Conservation (phyloP, 148 eudicot genomes). For the Agrostemma githago region DNA sequence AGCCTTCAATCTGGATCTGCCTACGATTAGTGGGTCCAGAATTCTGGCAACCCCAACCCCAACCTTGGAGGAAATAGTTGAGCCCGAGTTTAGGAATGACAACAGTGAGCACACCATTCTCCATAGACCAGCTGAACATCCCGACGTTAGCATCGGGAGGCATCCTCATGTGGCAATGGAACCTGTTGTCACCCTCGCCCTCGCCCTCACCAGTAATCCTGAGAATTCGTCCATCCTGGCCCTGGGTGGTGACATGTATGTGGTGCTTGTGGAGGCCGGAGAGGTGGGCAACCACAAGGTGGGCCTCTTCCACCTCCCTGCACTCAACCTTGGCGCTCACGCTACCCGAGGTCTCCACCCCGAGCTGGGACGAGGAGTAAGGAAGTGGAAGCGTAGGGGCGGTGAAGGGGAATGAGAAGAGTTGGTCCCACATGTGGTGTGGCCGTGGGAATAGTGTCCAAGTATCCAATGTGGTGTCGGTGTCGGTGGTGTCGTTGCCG, state of each 20-base stretch:
- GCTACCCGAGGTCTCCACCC: constrained; percentile 31
- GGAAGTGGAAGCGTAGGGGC: constrained; percentile 26
- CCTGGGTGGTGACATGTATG: constrained; percentile 22
- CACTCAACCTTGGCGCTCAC: constrained; percentile 29
- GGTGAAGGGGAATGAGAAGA: constrained; percentile 26
- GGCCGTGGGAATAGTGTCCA: constrained; percentile 27
- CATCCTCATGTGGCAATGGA: constrained; percentile 29
- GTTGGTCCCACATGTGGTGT: constrained; percentile 27
- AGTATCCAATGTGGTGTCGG: not conserved
- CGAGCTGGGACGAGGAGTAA: constrained; percentile 25
- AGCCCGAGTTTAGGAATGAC: constrained; percentile 31
- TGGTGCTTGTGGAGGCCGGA: constrained; percentile 26
- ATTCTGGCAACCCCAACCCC: not conserved
- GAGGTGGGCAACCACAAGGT: constrained; percentile 29
- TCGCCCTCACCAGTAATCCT: constrained; percentile 19
- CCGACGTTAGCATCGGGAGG: constrained; percentile 25
- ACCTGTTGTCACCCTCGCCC: constrained; percentile 17
- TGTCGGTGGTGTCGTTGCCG: constrained; percentile 5
- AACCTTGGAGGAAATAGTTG: not conserved
- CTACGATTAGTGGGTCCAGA: constrained; percentile 16
- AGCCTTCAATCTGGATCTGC: constrained; percentile 28
- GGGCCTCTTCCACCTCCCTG: constrained; percentile 37
- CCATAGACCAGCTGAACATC: constrained; percentile 27
- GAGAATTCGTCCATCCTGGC: constrained; percentile 21
- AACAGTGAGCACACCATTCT: constrained; percentile 36